Evolutionary conservation across 345 rosid genomes (phyloP).

Genomic region (Excoecaria cochinchinensis): DNA sequence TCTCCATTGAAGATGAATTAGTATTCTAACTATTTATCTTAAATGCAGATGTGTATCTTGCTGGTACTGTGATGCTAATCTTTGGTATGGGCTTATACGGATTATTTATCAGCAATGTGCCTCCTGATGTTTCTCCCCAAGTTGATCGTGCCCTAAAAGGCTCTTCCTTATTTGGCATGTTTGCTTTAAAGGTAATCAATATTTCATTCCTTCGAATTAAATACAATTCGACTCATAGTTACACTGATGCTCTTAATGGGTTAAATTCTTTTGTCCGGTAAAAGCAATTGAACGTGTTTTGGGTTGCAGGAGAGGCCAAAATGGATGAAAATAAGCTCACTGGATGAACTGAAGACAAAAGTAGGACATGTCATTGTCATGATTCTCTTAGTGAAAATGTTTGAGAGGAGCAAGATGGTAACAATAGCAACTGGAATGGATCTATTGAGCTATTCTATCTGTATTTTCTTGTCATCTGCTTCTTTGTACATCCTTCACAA

Average conservation of each 20-base stretch:
- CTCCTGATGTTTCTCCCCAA: constrained; percentile 43
- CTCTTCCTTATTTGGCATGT: constrained; percentile 95
- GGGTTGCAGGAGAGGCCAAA: constrained; percentile 69
- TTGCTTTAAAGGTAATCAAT: constrained; percentile 62
- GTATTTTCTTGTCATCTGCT: constrained; percentile 86
- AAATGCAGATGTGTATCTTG: constrained; percentile 82
- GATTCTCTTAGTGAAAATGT: constrained; percentile 95
- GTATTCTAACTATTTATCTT: not conserved
- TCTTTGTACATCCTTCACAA: constrained; percentile 82
- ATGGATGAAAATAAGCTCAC: constrained; percentile 93
- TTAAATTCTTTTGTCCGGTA: no score
- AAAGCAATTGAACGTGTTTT: not conserved
- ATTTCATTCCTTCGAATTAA: not conserved
- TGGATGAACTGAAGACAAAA: constrained; percentile 87
- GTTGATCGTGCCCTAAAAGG: constrained; percentile 75
- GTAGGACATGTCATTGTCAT: constrained; percentile 94
- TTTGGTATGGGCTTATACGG: constrained; percentile 95
- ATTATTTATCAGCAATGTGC: constrained; percentile 66
- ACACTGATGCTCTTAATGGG: not conserved
- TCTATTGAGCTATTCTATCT: constrained; percentile 77
- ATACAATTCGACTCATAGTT: not conserved
- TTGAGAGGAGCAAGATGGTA: constrained; percentile 95
- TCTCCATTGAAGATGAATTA: not conserved
- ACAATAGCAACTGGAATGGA: constrained; percentile 75
- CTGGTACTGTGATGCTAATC: constrained; percentile 92